These are phyloP conservation scores for Rachicladosporium sp. DNA, from an alignment of 2,329 filamentous ascomycete genomes.

Conservation along the genomic window DNA sequence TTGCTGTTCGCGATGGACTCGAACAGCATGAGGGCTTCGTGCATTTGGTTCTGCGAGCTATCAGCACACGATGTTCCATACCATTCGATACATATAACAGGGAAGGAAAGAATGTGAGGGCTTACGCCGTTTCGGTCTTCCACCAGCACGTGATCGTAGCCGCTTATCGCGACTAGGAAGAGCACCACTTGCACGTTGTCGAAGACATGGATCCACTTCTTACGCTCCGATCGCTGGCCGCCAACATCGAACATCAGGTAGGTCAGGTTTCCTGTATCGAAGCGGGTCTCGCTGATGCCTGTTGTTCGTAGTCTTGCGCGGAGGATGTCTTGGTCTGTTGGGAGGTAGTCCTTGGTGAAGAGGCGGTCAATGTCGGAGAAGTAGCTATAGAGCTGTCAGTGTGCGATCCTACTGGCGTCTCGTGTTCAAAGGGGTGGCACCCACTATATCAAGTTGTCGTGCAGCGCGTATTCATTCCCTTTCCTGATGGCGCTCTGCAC, in stretches of 20 bases:
- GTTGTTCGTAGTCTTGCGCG: conserved; percentile 84
- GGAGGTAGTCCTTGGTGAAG: conserved; percentile 61
- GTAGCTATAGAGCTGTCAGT: conserved; percentile 47
- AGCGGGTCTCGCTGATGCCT: conserved; percentile 89
- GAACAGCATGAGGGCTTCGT: conserved; percentile 42
- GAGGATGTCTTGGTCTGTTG: conserved; percentile 87
- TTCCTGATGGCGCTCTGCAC: conserved; percentile 80
- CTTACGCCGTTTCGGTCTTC: conserved; percentile 92
- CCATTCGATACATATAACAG: too few relatives aligned
- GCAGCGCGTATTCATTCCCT: conserved; percentile 91
- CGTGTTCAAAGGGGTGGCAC: conserved; percentile 22
- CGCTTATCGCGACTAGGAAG: conserved; percentile 89
- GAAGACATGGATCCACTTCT: conserved; percentile 97
- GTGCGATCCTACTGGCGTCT: too few relatives aligned
- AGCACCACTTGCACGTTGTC: conserved; percentile 86
- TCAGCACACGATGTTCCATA: background rate
- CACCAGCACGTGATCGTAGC: conserved; percentile 90
- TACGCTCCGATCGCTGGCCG: conserved; percentile 81
- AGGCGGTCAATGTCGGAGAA: conserved; percentile 56
- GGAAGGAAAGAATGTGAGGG: conserved; percentile 9
- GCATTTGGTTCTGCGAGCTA: conserved; percentile 38
- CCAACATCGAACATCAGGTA: conserved; percentile 97
- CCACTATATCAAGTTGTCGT: conserved; percentile 91
- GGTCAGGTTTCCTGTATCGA: conserved; percentile 80
- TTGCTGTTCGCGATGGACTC: conserved; percentile 41